phyloP scores from a whole-genome alignment of 805 yeast genomes.

The Barnettozyma sucrosica region DNA sequence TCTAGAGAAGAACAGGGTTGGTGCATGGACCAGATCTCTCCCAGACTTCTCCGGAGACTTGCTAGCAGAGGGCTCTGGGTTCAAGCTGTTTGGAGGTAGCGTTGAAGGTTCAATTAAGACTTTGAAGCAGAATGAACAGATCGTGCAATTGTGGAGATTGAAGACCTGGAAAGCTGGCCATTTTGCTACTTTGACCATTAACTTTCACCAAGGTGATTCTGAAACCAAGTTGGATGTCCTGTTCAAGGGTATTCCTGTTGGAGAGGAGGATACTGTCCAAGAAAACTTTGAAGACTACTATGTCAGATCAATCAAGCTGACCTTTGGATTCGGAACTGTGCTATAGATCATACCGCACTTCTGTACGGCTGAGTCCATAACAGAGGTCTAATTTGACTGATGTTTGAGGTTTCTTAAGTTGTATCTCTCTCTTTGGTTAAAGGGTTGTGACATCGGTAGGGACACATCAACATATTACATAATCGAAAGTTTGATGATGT shows the following conservation, averaged over 20 bases:
- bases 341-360: conserved; percentile 32
- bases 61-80: conserved; percentile 49
- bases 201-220: conserved; percentile 69
- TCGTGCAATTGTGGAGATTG: conserved; percentile 81
- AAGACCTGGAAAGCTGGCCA: conserved; percentile 86
- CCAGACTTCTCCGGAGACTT: conserved; percentile 47
- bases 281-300: conserved; percentile 86
- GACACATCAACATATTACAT: neutral
- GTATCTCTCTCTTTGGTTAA: too few relatives aligned
- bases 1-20: conserved; percentile 67
- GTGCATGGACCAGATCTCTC: conserved; percentile 83
- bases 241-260: conserved; percentile 89
- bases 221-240: conserved; percentile 77
- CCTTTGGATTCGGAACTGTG: conserved; percentile 96
- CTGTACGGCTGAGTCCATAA: neutral
- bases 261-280: conserved; percentile 86
- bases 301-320: conserved; percentile 78
- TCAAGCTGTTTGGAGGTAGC: conserved; percentile 81
- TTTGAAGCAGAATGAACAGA: conserved; percentile 50
- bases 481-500: neutral
- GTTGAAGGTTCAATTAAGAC: conserved; percentile 64
- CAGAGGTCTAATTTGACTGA: too few relatives aligned
- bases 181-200: conserved; percentile 60
- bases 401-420: too few relatives aligned
- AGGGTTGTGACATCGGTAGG: neutral